Base-by-base conservation (phyloP, 441 rosid species). In the Croton laevigatus region DNA sequence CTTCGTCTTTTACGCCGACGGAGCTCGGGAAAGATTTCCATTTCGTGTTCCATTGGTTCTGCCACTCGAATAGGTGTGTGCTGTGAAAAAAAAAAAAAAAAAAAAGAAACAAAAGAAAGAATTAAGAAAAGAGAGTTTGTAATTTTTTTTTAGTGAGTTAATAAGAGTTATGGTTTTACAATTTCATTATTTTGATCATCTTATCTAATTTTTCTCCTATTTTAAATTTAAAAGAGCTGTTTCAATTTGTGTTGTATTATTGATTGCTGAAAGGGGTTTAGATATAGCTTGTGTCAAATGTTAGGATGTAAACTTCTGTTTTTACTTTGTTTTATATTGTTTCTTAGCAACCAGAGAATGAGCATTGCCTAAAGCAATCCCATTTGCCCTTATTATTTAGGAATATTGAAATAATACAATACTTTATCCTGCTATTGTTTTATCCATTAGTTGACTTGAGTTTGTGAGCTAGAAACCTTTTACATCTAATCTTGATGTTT, bases 21-120 rank as follows among this genome's bases (percentile, higher is more conserved):
- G 7, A 69, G 36, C 55, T 75, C 71, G n/a, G 68, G 70, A 45
- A 75, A 76, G 49, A 75, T 66, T 75, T 71, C 69, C 40, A 46
- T 93, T 67, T 82, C 83, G 0, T 89, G 91, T 80, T 86, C 91
- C 14, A 65, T 71, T 68, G 76, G 75, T 75, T 84, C 95, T 70
- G 65, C 94, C 58, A 53, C 66, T 14, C 23, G 66, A 10, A 67
- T 73, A 71, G 96, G 97, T 89, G 13, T 49, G 59, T 40, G 62
- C 45, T 6, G 46, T 27, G 2, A 27, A n/a, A 54, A n/a, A 52
- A 54, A 27, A 11, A 16, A 9, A 14, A 13, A 9, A n/a, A n/a
- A n/a, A n/a, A n/a, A n/a, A n/a, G n/a, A n/a, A n/a, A n/a, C n/a
- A n/a, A 34, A 4, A 40, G 44, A 6, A 40, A 1, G 44, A 6